phyloP scores from a whole-genome alignment of 202 grass and related monocot genomes.

The Brachypodium distachyon region DNA sequence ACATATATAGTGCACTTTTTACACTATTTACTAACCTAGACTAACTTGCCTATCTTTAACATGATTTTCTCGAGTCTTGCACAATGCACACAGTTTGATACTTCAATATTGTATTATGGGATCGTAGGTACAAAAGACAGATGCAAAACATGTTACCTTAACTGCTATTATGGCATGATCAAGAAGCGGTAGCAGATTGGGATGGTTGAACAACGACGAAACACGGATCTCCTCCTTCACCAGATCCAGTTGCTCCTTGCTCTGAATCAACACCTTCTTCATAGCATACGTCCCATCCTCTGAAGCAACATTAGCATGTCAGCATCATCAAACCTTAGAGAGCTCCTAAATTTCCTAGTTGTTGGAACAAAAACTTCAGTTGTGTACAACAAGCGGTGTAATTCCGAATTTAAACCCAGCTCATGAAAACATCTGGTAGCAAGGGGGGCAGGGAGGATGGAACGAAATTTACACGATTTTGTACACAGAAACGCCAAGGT shows the following conservation, averaged over 20 bases:
- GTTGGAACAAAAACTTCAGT: background rate
- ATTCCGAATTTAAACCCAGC: background rate
- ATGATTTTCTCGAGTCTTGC: background rate
- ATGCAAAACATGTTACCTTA: slow-evolving; percentile 40
- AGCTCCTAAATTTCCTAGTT: background rate
- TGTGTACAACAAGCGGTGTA: background rate
- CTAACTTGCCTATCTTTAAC: background rate
- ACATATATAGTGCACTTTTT: background rate
- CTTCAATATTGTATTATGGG: background rate
- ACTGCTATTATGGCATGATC: slow-evolving; percentile 87
- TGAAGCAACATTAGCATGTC: slow-evolving; percentile 11
- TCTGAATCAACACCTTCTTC: slow-evolving; percentile 97
- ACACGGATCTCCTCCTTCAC: slow-evolving; percentile 87
- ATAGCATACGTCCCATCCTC: slow-evolving; percentile 86
- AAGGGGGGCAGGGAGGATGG: background rate
- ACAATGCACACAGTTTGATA: background rate
- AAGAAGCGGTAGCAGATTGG: slow-evolving; percentile 82
- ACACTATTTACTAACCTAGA: background rate
- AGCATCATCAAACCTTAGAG: slow-evolving; percentile 1
- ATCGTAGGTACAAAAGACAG: background rate
- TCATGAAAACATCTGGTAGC: background rate
- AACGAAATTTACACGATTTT: background rate
- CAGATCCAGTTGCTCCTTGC: slow-evolving; percentile 87
- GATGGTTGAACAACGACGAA: slow-evolving; percentile 74
- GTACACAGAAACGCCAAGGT: background rate